Percentiles rank a stretch among this genome's conserved stretches.
Conservation (phyloP, 2,329 filamentous ascomycete genomes). For the Penicillium digitatum region DNA sequence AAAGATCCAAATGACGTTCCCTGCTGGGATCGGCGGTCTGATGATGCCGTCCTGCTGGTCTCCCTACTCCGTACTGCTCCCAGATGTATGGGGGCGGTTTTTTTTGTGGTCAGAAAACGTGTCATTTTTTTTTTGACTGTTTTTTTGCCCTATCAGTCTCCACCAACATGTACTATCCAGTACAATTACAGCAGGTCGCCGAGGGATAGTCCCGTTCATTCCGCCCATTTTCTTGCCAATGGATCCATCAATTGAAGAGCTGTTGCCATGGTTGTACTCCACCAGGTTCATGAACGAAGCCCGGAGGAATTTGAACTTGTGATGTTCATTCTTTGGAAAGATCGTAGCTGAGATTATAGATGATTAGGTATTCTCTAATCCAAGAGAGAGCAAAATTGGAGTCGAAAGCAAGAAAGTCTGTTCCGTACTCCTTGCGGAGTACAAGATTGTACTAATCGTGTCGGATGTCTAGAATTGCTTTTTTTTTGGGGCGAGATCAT, state of each 20-base stretch:
- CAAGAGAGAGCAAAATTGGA: not conserved
- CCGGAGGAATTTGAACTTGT: not conserved
- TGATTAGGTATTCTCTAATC: not conserved
- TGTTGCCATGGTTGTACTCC: constrained; percentile 8
- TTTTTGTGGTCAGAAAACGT: constrained; percentile 1
- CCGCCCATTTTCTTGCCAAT: constrained; percentile 8
- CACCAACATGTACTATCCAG: constrained; percentile 1
- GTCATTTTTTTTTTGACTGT: not conserved
- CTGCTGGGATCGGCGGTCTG: constrained; percentile 15
- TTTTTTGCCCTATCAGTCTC: constrained; percentile 1
- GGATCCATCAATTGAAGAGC: constrained; percentile 7
- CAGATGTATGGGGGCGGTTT: constrained; percentile 7
- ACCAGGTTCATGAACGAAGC: not conserved
- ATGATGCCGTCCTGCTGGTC: constrained; percentile 20
- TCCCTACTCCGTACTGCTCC: constrained; percentile 5
- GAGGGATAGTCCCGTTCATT: constrained; percentile 7
- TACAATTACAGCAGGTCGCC: not conserved
- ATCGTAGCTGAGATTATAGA: not conserved
- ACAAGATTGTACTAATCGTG: not conserved
- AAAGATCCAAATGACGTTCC: constrained; percentile 11
- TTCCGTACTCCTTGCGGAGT: not conserved
- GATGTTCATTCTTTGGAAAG: not conserved
- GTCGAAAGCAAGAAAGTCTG: not conserved
- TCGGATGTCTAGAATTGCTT: not conserved
- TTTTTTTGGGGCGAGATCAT: not conserved